Evolutionary conservation across 352 stramenopile species (phyloP), one percentile per base, ranked within the genome.

Genomic region (Thalassiosira gravida): DNA sequence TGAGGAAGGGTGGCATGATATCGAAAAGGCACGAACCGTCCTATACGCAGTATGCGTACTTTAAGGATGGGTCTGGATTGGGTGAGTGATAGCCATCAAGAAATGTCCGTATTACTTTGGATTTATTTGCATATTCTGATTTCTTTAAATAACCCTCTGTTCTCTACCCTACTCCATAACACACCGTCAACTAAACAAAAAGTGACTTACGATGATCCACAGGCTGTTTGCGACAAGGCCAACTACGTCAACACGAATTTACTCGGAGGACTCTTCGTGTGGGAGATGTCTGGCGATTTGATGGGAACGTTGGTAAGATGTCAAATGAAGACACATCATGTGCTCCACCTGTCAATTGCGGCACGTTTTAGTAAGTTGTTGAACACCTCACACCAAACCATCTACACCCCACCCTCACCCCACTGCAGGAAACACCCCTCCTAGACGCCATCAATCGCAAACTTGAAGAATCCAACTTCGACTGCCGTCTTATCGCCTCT

Each of bases 391-490:
- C 37, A 55, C 11, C 37, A 32, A 44, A 55, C 30, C 13, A 52
- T 39, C 20, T 39, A 49, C 37, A 14, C 3, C 32, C 29, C 27
- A 44, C 56, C 16, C 29, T 44, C 1, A 53, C 30, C 9, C 37
- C n/a, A 68, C 42, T 24, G 35, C 29, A 47, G 25, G 30, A 64
- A 46, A 86, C 77, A n/a, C 78, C 78, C 0, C 35, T 86, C 1
- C 24, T 86, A 25, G 74, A 86, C 56, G 9, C 63, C 3, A 74
- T 86, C 3, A 86, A 86, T 53, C 55, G 74, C 13, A 86, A 86
- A 63, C 27, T 86, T n/a, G 79, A 83, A 42, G 75, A 83, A 61
- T 68, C 56, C n/a, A 83, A 78, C 27, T 84, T 83, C 47, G 74
- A 84, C 62, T 74, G 49, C 46, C 46, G 52, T 29, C 11, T 58